Evolutionary conservation across 495 filamentous ascomycete genomes (phyloP), one percentile per base, ranked within the genome.

Genomic region (Daldinia caldariorum): DNA sequence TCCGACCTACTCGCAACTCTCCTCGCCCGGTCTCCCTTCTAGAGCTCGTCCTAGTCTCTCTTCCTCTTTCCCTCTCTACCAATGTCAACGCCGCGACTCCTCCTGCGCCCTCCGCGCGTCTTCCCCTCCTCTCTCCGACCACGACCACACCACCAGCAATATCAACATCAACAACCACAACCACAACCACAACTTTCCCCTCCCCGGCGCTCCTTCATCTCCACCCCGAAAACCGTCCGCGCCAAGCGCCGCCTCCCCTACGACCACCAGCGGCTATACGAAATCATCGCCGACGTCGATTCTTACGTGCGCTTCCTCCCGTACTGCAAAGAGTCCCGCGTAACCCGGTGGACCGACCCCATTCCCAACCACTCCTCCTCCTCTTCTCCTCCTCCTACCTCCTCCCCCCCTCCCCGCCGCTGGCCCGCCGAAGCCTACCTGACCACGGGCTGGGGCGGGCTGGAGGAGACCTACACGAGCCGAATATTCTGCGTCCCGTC

Each of bases 231-330:
- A 70, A 87, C 82, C 70, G 87, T 97, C 68, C 85, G 84, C 66
- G 92, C 92, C 18, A 83, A 86, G 47, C 91, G 92, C 66, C 90
- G 84, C n/a, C 90, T 99, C 65, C 91, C 92, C 31, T 96, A 96
- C 85, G 79, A 88, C 1, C 83, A 89, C 51, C 61, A 74, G 4
- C 79, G 86, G 0, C 87, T 99, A 70, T 97, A 93, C 89, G 81
- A 81, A 62, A 82, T 97, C 35, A 92, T 97, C 78, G 86, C 93
- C 76, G 92, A 97, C 76, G 89, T 97, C 67, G 84, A 90, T 78
- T 86, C 85, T 71, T 99, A 97, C 88, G 79, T 80, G 45, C 73
- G 80, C 68, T 98, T 96, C 87, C 87, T 97, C 34, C 94, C 94
- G 8, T 96, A 95, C 87, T 93, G 93, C 79, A 82, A 83, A 12